Evolutionary conservation across 306 rosid species (phyloP).

Genomic region (Casuarina glauca): DNA sequence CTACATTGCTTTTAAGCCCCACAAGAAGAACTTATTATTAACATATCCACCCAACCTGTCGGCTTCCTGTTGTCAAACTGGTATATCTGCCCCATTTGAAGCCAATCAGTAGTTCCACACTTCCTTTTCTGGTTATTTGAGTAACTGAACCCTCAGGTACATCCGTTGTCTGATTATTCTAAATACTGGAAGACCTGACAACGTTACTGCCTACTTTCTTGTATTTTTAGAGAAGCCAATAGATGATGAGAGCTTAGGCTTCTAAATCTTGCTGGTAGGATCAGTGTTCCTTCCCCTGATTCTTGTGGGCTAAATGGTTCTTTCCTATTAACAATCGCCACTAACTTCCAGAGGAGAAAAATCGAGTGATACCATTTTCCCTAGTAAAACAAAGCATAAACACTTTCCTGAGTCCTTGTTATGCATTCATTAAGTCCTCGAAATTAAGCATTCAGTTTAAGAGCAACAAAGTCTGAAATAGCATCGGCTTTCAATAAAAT

Average conservation of each 20-base stretch:
- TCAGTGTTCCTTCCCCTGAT: background rate
- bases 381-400: background rate
- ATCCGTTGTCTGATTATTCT: no score
- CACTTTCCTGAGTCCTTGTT: background rate
- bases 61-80: background rate
- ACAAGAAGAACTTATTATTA: background rate
- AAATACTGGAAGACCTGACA: no score
- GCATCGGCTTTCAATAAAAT: background rate
- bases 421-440: background rate
- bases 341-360: no score
- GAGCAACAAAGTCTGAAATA: background rate
- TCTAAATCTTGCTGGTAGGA: no score
- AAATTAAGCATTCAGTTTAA: background rate
- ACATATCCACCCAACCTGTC: background rate
- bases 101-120: background rate
- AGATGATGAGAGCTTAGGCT: no score
- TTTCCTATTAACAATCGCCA: background rate
- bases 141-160: background rate
- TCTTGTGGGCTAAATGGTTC: background rate
- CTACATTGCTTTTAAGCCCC: background rate
- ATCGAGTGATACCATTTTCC: no score
- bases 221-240: no score
- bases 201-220: no score
- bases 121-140: background rate
- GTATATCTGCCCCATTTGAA: background rate